Evolutionary conservation across 2,329 filamentous ascomycete genomes (phyloP).

Genomic region (Plenodomus biglobosus): DNA sequence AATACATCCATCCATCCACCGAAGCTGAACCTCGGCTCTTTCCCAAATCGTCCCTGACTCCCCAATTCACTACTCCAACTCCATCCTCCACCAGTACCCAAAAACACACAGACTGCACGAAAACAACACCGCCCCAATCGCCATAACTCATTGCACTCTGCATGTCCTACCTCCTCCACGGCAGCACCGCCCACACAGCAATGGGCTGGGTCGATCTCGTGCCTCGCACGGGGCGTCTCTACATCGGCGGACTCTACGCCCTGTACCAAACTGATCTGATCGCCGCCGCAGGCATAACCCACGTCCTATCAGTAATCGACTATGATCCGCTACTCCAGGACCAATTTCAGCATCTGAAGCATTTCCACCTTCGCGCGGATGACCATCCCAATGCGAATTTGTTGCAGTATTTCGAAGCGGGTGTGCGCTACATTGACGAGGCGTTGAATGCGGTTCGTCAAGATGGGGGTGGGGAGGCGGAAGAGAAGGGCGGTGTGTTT

Average conservation of each 20-base stretch:
- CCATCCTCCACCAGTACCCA: not conserved
- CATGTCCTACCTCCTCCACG: conserved; percentile 40
- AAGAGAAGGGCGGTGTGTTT: conserved; percentile 27
- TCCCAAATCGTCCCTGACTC: not conserved
- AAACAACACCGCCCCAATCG: no score
- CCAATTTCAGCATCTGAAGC: conserved; percentile 30
- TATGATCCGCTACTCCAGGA: conserved; percentile 34
- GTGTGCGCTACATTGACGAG: conserved; percentile 26
- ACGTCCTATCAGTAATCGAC: conserved; percentile 38
- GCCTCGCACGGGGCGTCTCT: conserved; percentile 39
- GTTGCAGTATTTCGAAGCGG: conserved; percentile 26
- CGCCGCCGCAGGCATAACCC: conserved; percentile 33
- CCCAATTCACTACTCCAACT: not conserved
- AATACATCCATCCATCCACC: no score
- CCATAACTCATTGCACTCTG: not conserved
- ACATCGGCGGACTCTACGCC: conserved; percentile 48
- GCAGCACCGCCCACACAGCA: conserved; percentile 30
- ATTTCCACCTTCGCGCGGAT: conserved; percentile 36
- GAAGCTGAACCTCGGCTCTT: not conserved
- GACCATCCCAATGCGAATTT: conserved; percentile 39
- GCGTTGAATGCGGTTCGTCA: conserved; percentile 12
- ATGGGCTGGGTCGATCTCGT: conserved; percentile 46
- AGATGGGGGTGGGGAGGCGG: not conserved
- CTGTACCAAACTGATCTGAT: conserved; percentile 46
- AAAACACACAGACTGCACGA: no score